phyloP scores from a whole-genome alignment of 108 stramenopile genomes.

The Conticribra weissflogii region DNA sequence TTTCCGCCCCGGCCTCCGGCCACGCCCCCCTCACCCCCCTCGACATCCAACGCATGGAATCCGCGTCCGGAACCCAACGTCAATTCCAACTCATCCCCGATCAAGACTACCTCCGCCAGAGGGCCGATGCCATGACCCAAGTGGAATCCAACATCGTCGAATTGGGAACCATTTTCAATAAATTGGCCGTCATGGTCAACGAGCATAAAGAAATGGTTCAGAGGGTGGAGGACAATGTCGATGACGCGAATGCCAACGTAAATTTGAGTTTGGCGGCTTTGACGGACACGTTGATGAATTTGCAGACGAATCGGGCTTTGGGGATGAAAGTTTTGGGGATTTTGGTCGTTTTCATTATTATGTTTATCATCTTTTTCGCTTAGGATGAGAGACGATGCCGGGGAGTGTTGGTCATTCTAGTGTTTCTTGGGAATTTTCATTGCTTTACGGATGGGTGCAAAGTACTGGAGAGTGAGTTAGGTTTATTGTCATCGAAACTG shows the following conservation, averaged over 20 bases:
- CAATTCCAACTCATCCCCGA: conserved; percentile 88
- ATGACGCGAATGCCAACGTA: conserved; percentile 83
- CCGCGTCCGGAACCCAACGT: conserved; percentile 63
- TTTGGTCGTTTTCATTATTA: conserved; percentile 80
- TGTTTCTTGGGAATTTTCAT: too few relatives aligned
- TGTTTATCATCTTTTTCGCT: conserved; percentile 88
- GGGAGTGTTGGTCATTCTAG: too few relatives aligned
- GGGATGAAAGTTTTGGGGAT: conserved; percentile 75
- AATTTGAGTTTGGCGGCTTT: conserved; percentile 72
- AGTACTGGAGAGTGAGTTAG: too few relatives aligned
- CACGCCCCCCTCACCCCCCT: conserved; percentile 70
- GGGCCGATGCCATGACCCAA: conserved; percentile 86
- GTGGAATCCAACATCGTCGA: conserved; percentile 89
- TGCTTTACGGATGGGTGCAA: too few relatives aligned
- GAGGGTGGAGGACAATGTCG: conserved; percentile 91
- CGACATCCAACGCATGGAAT: conserved; percentile 90
- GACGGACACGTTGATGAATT: conserved; percentile 79
- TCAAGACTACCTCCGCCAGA: conserved; percentile 78
- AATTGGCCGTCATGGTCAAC: conserved; percentile 87
- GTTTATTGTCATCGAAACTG: too few relatives aligned
- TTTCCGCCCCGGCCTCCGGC: conserved; percentile 24
- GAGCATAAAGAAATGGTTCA: conserved; percentile 91
- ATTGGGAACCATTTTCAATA: conserved; percentile 87
- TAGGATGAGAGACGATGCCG: conserved; percentile 32
- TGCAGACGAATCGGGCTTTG: conserved; percentile 75